These are phyloP conservation scores for Mercurialis annua DNA, from an alignment of 345 rosid genomes.

Conservation along the genomic window DNA sequence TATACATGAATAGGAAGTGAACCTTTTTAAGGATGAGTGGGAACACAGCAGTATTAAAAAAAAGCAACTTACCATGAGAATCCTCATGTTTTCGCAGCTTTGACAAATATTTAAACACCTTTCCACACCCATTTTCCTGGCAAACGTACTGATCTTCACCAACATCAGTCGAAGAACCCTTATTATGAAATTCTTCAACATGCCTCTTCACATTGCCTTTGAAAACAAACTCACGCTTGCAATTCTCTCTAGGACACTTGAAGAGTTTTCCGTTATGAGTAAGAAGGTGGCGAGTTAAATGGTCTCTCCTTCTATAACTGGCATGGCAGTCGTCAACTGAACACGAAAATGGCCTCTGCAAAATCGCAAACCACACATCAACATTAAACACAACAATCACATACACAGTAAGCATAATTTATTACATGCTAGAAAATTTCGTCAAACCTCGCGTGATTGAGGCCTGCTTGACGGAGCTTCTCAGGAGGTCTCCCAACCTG, in stretches of 20 bases:
- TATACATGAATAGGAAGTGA: too few relatives aligned
- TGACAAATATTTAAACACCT: slow-evolving; percentile 61
- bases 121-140: slow-evolving; percentile 74
- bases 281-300: slow-evolving; percentile 72
- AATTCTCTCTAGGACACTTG: slow-evolving; percentile 56
- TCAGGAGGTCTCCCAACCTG: slow-evolving; percentile 99
- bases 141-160: slow-evolving; percentile 46
- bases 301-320: slow-evolving; percentile 88
- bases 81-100: slow-evolving; percentile 62
- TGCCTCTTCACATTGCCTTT: slow-evolving; percentile 66
- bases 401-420: too few relatives aligned
- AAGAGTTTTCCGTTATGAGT: slow-evolving; percentile 73
- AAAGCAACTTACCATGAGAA: slow-evolving; percentile 78
- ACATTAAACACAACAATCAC: neutral
- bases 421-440: neutral
- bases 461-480: slow-evolving; percentile 96
- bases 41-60: too few relatives aligned
- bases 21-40: too few relatives aligned
- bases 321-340: slow-evolving; percentile 57
- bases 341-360: slow-evolving; percentile 74
- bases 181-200: slow-evolving; percentile 45
- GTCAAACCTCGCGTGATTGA: slow-evolving; percentile 79
- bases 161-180: slow-evolving; percentile 16
- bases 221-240: slow-evolving; percentile 43
- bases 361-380: neutral